Conservation (phyloP, 2,329 filamentous ascomycete genomes). For the Aspergillus tamarii region DNA sequence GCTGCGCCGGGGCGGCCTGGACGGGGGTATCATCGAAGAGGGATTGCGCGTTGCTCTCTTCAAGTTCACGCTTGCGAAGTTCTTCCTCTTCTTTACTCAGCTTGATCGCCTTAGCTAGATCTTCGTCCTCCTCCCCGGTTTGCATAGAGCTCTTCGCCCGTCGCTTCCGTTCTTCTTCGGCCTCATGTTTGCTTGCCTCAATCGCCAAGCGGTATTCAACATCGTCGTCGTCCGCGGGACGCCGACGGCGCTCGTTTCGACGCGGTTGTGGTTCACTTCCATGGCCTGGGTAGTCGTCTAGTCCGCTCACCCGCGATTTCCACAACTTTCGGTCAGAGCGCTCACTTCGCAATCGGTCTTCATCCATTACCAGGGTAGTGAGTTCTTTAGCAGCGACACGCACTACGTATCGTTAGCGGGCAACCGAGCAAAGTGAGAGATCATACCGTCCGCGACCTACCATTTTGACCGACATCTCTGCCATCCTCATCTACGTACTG, state of each 20-base stretch:
- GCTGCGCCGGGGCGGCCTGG: conserved; percentile 70
- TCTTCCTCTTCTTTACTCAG: conserved; percentile 92
- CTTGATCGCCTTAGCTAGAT: conserved; percentile 91
- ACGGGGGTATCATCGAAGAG: conserved; percentile 81
- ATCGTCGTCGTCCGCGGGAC: conserved; percentile 76
- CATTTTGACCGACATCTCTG: conserved; percentile 93
- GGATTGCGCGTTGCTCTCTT: conserved; percentile 79
- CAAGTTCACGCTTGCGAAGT: conserved; percentile 79
- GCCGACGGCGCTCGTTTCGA: conserved; percentile 48
- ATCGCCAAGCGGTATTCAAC: conserved; percentile 87
- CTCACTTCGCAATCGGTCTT: conserved; percentile 87
- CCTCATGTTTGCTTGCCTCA: conserved; percentile 92
- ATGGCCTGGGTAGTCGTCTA: conserved; percentile 69
- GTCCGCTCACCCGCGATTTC: conserved; percentile 93
- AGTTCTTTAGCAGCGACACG: conserved; percentile 95
- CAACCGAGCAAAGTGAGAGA: not conserved
- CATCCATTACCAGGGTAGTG: conserved; percentile 87
- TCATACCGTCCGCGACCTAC: conserved; percentile 55
- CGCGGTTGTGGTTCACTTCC: conserved; percentile 46
- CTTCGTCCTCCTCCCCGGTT: conserved; percentile 81
- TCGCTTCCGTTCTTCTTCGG: conserved; percentile 85
- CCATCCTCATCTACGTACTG: conserved; percentile 96
- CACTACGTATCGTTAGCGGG: conserved; percentile 58
- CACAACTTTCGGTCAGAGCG: conserved; percentile 89
- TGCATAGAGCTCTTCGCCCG: conserved; percentile 57